Percentiles rank a stretch among this genome's conserved stretches.
Evolutionary conservation across 306 rosid species (phyloP).

Genomic region (cucumber (Cucumis sativus)): Cucumber_9930_V3 NC_026657.2:33665501-33666000

Average conservation of each 20-base stretch:
- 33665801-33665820: constrained; percentile 50
- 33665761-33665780: constrained; percentile 80
- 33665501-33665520: neutral
- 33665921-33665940: neutral
- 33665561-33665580: neutral
- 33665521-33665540: neutral
- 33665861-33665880: neutral
- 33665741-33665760: constrained; percentile 68
- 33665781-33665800: constrained; percentile 98
- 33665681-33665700: neutral
- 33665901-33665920: neutral
- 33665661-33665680: neutral
- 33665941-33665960: neutral
- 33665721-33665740: neutral
- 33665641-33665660: neutral
- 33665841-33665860: constrained; percentile 47
- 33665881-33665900: neutral
- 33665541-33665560: neutral
- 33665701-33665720: neutral
- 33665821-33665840: constrained; percentile 67
- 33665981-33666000: neutral
- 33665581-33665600: neutral
- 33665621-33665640: neutral
- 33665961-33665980: neutral
- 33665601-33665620: neutral